phyloP scores from a whole-genome alignment of 192 early-diverging fungal species.

The Linnemannia schmuckeri region DNA sequence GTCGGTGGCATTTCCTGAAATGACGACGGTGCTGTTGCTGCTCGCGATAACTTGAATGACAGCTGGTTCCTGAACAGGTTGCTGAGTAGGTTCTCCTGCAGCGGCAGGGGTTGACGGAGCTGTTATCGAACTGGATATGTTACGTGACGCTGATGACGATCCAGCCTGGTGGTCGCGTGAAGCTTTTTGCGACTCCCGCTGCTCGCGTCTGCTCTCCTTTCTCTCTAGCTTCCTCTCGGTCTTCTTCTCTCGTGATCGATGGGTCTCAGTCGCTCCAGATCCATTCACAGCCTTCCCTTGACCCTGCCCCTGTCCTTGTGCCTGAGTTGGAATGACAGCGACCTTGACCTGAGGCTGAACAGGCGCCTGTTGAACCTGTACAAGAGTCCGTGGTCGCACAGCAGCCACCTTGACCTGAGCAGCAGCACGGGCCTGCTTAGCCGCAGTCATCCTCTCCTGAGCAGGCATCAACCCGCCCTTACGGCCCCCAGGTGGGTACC shows the following conservation, averaged over 20 bases:
- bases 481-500: neutral
- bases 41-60: neutral
- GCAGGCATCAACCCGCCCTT: neutral
- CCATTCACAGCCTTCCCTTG: neutral
- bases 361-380: neutral
- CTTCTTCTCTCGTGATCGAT: constrained; percentile 19
- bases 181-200: neutral
- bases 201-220: constrained; percentile 7
- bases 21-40: neutral
- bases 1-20: neutral
- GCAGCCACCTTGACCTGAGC: neutral
- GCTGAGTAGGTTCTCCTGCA: neutral
- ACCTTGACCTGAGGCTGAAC: neutral
- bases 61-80: neutral
- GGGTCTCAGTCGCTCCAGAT: neutral
- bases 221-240: constrained; percentile 17
- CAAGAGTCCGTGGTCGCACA: neutral
- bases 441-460: neutral
- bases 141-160: neutral
- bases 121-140: neutral
- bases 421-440: neutral
- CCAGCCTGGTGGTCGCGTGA: neutral
- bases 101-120: neutral
- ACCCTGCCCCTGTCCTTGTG: neutral
- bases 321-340: neutral